Evolutionary conservation across 306 rosid genomes (phyloP).

Genomic region (Lagenaria siceraria): DNA sequence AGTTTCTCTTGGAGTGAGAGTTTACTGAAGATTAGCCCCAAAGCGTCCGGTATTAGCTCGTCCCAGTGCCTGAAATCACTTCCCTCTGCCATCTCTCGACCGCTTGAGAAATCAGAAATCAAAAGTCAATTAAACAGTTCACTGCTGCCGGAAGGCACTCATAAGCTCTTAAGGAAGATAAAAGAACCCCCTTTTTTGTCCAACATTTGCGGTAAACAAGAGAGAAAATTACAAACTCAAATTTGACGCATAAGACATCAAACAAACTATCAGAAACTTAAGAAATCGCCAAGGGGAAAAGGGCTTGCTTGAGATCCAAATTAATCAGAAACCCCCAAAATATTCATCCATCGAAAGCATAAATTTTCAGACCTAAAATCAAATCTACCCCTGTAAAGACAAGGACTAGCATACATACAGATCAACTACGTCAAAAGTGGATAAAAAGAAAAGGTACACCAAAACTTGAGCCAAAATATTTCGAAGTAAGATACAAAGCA

Average conservation of each 20-base stretch:
- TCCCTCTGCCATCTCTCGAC: constrained; percentile 51
- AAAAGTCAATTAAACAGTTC: not conserved
- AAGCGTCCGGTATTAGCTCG: constrained; percentile 82
- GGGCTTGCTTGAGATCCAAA: not conserved
- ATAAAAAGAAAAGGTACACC: not conserved
- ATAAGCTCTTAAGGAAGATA: not conserved
- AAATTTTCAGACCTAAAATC: not conserved
- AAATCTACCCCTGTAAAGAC: not conserved
- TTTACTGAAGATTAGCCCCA: constrained; percentile 74
- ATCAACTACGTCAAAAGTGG: not conserved
- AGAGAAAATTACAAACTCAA: not conserved
- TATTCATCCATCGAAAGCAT: not conserved
- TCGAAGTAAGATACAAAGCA: not conserved
- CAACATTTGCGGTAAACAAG: not conserved
- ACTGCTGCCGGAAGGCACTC: not conserved
- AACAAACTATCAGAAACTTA: not conserved
- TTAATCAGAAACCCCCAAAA: not conserved
- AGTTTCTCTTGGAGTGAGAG: constrained; percentile 63
- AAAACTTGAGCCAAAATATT: not conserved
- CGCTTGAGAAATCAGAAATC: not conserved
- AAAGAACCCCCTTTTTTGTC: not conserved
- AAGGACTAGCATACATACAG: not conserved
- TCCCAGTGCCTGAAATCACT: constrained; percentile 66
- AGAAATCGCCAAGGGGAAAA: not conserved
- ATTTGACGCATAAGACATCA: not conserved